phyloP scores from a whole-genome alignment of 116 monocot genomes.

The Zostera marina region DNA sequence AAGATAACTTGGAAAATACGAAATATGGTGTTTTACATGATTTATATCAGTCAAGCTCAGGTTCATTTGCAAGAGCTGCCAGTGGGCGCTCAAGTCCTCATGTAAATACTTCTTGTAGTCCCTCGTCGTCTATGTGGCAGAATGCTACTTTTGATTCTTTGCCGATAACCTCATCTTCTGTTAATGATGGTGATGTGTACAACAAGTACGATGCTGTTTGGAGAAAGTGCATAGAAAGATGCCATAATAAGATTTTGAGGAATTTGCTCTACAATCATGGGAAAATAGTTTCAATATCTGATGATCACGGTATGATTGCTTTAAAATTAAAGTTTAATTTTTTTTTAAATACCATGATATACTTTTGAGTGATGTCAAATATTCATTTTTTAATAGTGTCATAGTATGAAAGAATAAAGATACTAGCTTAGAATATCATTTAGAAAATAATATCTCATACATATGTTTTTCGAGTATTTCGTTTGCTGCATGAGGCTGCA shows the following conservation, averaged over 20 bases:
- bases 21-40: conserved; percentile 3
- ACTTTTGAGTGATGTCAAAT: no score
- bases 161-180: background rate
- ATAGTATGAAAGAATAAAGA: no score
- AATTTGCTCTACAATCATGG: conserved; percentile 47
- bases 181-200: conserved; percentile 4
- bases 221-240: conserved; percentile 55
- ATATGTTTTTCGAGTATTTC: no score
- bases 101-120: conserved; percentile 6
- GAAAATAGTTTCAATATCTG: conserved; percentile 48
- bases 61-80: conserved; percentile 1
- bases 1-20: conserved; percentile 9
- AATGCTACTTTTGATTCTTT: conserved; percentile 3
- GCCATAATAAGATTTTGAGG: conserved; percentile 55
- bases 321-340: background rate
- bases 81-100: conserved; percentile 11
- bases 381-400: no score
- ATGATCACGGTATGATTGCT: conserved; percentile 29
- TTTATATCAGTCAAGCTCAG: conserved; percentile 14
- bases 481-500: no score
- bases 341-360: background rate
- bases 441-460: no score
- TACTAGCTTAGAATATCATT: no score
- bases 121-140: conserved; percentile 8
- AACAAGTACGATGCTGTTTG: conserved; percentile 47